phyloP scores from a whole-genome alignment of 169 alveolate species.

The Cryptosporidium meleagridis region DNA sequence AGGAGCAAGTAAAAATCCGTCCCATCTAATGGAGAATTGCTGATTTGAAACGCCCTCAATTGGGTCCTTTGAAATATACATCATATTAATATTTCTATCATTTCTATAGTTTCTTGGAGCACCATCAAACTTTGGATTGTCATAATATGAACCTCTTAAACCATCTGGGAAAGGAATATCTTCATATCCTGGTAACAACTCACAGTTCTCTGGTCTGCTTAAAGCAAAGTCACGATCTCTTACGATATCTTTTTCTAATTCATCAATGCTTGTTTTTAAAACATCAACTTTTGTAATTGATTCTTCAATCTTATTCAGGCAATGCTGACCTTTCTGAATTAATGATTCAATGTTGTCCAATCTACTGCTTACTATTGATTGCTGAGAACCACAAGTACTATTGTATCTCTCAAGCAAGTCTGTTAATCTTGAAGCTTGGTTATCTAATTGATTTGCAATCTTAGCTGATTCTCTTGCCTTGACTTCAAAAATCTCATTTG shows the following conservation, averaged over 20 bases:
- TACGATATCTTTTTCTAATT: constrained; percentile 80
- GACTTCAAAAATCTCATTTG: constrained; percentile 73
- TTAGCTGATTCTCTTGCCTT: constrained; percentile 71
- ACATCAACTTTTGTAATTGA: constrained; percentile 82
- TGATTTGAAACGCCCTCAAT: constrained; percentile 84
- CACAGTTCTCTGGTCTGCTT: constrained; percentile 81
- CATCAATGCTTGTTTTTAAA: constrained; percentile 80
- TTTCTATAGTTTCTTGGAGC: constrained; percentile 82
- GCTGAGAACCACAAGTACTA: constrained; percentile 72
- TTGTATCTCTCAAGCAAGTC: constrained; percentile 66
- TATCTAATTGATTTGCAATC: constrained; percentile 67
- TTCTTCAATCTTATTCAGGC: constrained; percentile 79
- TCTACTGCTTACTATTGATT: constrained; percentile 68
- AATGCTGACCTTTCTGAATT: constrained; percentile 76
- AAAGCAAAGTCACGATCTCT: constrained; percentile 75
- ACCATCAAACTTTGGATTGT: constrained; percentile 80
- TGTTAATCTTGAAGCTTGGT: constrained; percentile 64
- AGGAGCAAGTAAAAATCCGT: constrained; percentile 87
- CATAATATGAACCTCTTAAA: constrained; percentile 81
- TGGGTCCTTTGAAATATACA: constrained; percentile 85
- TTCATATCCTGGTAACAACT: constrained; percentile 79
- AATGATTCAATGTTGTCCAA: constrained; percentile 65
- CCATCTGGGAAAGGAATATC: constrained; percentile 84
- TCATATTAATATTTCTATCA: constrained; percentile 85
- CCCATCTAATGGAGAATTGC: constrained; percentile 88